Evolutionary conservation across 306 rosid species (phyloP).

Genomic region (Cicer judaicum): DNA sequence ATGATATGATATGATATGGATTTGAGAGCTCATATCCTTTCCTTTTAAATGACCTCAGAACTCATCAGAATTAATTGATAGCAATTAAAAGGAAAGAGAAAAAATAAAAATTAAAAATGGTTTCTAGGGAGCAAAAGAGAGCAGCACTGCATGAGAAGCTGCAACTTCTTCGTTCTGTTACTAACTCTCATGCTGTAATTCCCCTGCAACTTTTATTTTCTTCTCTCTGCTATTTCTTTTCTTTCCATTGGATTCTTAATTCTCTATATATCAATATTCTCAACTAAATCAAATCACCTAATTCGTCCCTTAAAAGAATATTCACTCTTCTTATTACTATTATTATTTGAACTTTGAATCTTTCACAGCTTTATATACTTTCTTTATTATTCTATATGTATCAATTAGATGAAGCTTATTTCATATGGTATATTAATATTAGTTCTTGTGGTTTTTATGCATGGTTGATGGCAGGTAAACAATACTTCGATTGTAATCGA

Average conservation of each 20-base stretch:
- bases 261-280: slow-evolving; percentile 34
- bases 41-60: slow-evolving; percentile 61
- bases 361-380: not conserved
- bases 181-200: slow-evolving; percentile 95
- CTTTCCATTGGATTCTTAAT: slow-evolving; percentile 49
- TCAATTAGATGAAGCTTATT: not conserved
- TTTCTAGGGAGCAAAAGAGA: slow-evolving; percentile 89
- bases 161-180: slow-evolving; percentile 94
- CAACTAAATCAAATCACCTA: slow-evolving; percentile 19
- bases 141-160: slow-evolving; percentile 91
- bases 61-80: slow-evolving; percentile 47
- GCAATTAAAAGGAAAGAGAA: slow-evolving; percentile 25
- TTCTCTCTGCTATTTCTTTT: slow-evolving; percentile 34
- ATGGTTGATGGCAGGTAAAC: slow-evolving; percentile 62
- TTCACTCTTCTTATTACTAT: slow-evolving; percentile 20
- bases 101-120: slow-evolving; percentile 51
- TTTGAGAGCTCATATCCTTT: slow-evolving; percentile 64
- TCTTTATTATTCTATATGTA: not conserved
- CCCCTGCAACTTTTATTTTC: slow-evolving; percentile 30
- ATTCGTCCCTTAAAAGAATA: slow-evolving; percentile 34
- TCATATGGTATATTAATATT: not conserved
- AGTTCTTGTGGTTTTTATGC: slow-evolving; percentile 10
- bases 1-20: slow-evolving; percentile 65
- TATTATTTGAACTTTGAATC: slow-evolving; percentile 18
- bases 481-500: slow-evolving; percentile 81